Evolutionary conservation across 768 basidiomycete genomes (phyloP).

Genomic region (Gautieria morchelliformis): DNA sequence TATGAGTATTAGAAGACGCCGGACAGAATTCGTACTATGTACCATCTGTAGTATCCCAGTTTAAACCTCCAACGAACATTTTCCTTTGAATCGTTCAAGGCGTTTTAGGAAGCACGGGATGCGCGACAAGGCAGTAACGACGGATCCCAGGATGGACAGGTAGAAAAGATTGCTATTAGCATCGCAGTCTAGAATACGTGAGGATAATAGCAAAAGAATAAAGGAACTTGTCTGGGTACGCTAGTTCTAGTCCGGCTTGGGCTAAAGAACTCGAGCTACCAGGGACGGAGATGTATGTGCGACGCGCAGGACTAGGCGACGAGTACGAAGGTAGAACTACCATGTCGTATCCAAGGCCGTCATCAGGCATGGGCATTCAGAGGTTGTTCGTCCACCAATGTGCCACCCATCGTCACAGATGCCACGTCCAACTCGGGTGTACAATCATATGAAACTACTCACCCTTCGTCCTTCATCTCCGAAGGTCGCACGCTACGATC

Average conservation of each 20-base stretch:
- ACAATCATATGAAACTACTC: constrained; percentile 33
- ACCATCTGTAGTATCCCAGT: constrained; percentile 99
- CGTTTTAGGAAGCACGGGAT: constrained; percentile 17
- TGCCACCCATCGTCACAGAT: not conserved
- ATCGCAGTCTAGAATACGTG: constrained; percentile 65
- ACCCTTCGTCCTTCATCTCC: constrained; percentile 99
- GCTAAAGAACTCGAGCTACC: constrained; percentile 42
- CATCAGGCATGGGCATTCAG: not conserved
- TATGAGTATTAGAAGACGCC: constrained; percentile 20
- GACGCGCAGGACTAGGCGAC: constrained; percentile 24
- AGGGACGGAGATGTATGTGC: constrained; percentile 49
- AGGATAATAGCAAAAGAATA: constrained; percentile 49
- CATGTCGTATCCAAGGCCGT: constrained; percentile 14
- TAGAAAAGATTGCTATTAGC: constrained; percentile 66
- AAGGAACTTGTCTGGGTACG: constrained; percentile 59
- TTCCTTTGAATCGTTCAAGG: constrained; percentile 54
- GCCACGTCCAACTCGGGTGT: not conserved
- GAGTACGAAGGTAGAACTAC: constrained; percentile 36
- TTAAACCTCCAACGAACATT: constrained; percentile 99
- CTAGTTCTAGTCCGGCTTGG: constrained; percentile 66
- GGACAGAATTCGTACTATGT: constrained; percentile 23
- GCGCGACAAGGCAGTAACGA: constrained; percentile 18
- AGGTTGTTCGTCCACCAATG: not conserved
- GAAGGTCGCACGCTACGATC: constrained; percentile 70
- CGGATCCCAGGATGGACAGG: constrained; percentile 21